phyloP scores from a whole-genome alignment of 169 alveolate species.

The Theileria orientalis region DNA sequence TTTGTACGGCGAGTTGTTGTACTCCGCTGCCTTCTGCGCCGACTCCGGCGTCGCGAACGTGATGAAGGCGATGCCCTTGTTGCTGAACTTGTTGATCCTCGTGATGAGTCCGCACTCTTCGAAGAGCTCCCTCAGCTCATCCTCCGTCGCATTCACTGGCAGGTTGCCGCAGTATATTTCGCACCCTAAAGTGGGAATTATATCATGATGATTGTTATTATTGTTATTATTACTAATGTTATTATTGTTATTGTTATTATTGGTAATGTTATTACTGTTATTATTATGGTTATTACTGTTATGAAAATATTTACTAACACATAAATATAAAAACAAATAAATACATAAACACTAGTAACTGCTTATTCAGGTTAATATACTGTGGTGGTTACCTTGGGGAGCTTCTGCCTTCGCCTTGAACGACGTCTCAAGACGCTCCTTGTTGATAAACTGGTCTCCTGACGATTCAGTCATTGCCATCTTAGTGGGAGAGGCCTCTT shows the following conservation, averaged over 20 bases:
- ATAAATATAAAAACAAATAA: too few species aligned
- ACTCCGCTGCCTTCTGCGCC: slow-evolving; percentile 85
- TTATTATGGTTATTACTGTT: background rate
- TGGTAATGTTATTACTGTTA: background rate
- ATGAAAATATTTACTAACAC: background rate
- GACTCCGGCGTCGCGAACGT: slow-evolving; percentile 82
- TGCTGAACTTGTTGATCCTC: slow-evolving; percentile 79
- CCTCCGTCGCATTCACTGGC: slow-evolving; percentile 83
- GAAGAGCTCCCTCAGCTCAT: slow-evolving; percentile 81
- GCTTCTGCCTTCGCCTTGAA: background rate
- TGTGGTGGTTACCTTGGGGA: background rate
- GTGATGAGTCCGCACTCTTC: slow-evolving; percentile 87
- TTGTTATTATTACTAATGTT: background rate
- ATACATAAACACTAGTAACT: background rate
- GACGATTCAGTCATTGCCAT: slow-evolving; percentile 3
- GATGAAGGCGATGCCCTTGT: slow-evolving; percentile 88
- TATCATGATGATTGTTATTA: background rate
- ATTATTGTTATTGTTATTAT: background rate
- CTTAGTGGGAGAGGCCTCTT: background rate
- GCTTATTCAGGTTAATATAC: background rate
- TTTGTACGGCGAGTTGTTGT: slow-evolving; percentile 82
- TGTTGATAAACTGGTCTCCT: slow-evolving; percentile 1
- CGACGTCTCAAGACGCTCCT: slow-evolving; percentile 9
- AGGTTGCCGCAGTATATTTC: slow-evolving; percentile 87
- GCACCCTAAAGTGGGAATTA: slow-evolving; percentile 47